A percentile compares a stretch with the other conserved stretches of the same genome.
Conservation (phyloP, 108 stramenopile genomes). For the Aurantiochytrium sp. region DNA sequence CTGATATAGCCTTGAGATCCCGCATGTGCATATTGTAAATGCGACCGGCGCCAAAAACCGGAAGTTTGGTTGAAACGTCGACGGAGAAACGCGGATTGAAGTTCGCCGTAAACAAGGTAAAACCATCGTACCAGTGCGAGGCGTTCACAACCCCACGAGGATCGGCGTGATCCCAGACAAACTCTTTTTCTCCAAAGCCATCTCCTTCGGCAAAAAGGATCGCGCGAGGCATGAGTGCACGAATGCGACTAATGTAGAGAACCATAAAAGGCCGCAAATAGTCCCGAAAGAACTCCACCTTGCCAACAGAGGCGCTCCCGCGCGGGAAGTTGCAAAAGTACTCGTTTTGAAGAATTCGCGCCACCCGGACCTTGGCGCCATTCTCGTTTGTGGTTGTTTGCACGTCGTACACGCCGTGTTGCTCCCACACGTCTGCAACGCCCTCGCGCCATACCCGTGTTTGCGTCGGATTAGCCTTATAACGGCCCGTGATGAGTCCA, state of each 20-base stretch:
- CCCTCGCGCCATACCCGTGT: not conserved
- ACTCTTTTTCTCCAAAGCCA: not conserved
- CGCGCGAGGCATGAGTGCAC: not conserved
- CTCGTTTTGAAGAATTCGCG: not conserved
- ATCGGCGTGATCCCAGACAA: constrained; percentile 1
- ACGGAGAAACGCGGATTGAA: constrained; percentile 6
- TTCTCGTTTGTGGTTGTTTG: not conserved
- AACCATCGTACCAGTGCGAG: constrained; percentile 13
- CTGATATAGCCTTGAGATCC: not conserved
- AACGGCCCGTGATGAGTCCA: not conserved
- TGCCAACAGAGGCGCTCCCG: not conserved
- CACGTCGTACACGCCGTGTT: not conserved
- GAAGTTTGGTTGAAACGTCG: not conserved
- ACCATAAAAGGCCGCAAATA: constrained; percentile 12
- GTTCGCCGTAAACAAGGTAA: not conserved
- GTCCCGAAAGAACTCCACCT: constrained; percentile 8
- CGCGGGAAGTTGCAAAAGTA: not conserved
- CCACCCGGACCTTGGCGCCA: not conserved
- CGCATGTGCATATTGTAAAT: not conserved
- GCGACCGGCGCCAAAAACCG: not conserved
- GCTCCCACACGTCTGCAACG: not conserved
- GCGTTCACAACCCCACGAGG: not conserved
- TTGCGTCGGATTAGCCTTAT: not conserved
- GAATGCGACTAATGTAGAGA: constrained; percentile 4
- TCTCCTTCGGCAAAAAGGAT: not conserved